Evolutionary conservation across 78 protist species (phyloP), one percentile per base, ranked within the genome.

Genomic region (Dictyostelium intermedium): DNA sequence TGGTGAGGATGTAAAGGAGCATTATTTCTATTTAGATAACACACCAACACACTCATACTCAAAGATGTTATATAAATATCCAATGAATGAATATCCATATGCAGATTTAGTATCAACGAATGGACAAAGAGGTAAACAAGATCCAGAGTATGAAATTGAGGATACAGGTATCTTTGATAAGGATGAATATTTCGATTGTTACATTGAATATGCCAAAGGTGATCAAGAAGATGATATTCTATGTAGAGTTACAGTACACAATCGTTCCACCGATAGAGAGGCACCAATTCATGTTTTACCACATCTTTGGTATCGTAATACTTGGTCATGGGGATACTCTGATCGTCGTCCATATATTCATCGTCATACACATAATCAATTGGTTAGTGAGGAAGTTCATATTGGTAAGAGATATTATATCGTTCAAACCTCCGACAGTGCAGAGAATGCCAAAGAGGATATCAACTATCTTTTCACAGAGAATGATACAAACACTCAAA

Each of bases 291-390:
- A 45, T 23, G 82, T 97, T 6, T 61, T 96, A 11, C 98, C 98
- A 35, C 83, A 82, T 13, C 78, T 96, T 13, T 97, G 98, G 98
- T 86, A 45, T 47, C 77, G 98, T 53, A 97, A 97, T 91, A 92
- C 97, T 7, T 97, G 98, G 98, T 53, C 92, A 25, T 97, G 98
- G 98, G 98, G 97, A 1, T 93, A 83, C 80, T 30, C 47, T 27
- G 61, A 61, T 45, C 39, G 69, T 27, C 34, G 74, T 16, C 85
- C 85, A 34, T 43, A 32, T 69, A 78, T 87, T 20, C n/a, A 45
- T 7, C 34, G 34, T 14, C 45, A 39, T 8, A 50, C 35, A 3
- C 60, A 45, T 27, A 79, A 79, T 81, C 60, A 39, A 45, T 79
- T 82, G 82, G 39, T 77, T 8, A 41, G 79, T 43, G 95, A 91